phyloP scores from a whole-genome alignment of 768 basidiomycete species.

The Lactarius hengduanensis region DNA sequence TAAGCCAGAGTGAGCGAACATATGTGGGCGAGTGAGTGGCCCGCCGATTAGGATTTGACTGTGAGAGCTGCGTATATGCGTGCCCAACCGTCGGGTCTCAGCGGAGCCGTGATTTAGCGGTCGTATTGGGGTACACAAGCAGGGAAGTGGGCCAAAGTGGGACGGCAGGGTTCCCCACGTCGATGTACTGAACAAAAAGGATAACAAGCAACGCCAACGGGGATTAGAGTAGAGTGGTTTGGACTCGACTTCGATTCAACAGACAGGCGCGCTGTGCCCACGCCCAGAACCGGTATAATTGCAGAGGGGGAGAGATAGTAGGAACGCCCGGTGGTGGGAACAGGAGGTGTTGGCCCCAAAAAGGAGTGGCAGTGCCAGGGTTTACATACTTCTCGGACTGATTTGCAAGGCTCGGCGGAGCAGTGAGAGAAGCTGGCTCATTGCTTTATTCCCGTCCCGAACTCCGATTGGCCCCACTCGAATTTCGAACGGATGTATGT shows the following conservation, averaged over 20 bases:
- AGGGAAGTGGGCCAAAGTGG: not conserved
- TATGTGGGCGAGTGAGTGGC: no score
- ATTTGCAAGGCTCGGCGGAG: not conserved
- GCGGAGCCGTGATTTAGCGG: not conserved
- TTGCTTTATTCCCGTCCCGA: not conserved
- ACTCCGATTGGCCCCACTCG: not conserved
- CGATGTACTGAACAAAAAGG: not conserved
- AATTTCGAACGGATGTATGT: not conserved
- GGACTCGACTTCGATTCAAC: not conserved
- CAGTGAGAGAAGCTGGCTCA: not conserved
- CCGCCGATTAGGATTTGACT: not conserved
- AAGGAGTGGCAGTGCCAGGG: not conserved
- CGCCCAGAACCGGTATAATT: not conserved
- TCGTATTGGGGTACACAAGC: not conserved
- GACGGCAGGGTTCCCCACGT: no score
- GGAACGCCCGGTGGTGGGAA: not conserved
- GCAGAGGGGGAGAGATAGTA: not conserved
- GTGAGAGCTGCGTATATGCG: not conserved
- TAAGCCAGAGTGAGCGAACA: conserved; percentile 1
- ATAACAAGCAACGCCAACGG: not conserved
- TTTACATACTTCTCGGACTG: not conserved
- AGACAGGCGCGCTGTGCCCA: not conserved
- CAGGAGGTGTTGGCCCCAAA: not conserved
- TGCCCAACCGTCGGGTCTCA: not conserved
- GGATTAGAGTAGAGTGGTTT: not conserved